These are phyloP conservation scores for Neostapfia colusana DNA, from an alignment of 176 grass and related monocot species.

Conservation along the genomic window DNA sequence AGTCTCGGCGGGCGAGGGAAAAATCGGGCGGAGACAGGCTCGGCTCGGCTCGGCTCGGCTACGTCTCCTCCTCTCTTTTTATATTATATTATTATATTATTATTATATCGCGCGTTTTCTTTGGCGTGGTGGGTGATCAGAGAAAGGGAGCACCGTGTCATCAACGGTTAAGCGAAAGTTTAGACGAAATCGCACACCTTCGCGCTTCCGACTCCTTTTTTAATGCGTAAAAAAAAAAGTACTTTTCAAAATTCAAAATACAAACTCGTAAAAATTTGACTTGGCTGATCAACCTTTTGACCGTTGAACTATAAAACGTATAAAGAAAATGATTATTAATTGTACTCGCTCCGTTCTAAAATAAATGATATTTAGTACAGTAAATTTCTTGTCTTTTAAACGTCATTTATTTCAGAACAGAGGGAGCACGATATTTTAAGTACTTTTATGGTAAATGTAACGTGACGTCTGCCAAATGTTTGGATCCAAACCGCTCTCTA, in stretches of 20 bases:
- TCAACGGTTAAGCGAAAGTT: neutral
- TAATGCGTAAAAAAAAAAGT: too few species aligned
- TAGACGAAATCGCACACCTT: too few species aligned
- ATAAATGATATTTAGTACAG: too few species aligned
- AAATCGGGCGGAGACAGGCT: slow-evolving; percentile 13
- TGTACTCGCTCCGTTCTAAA: too few species aligned
- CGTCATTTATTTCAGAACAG: too few species aligned
- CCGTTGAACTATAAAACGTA: neutral
- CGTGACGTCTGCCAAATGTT: neutral
- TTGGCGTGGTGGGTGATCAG: neutral
- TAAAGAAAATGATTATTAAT: neutral
- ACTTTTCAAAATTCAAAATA: too few species aligned
- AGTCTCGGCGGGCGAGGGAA: neutral
- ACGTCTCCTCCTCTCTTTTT: neutral
- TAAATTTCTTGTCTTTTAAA: too few species aligned
- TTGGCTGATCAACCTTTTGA: neutral
- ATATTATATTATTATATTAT: neutral
- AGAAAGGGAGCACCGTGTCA: neutral
- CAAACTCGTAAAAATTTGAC: neutral
- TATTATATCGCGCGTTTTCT: slow-evolving; percentile 13
- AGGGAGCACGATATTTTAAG: neutral
- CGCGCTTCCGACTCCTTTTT: neutral
- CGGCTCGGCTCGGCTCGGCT: neutral
- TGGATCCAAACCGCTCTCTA: neutral
- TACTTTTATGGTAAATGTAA: neutral